Evolutionary conservation across 2,329 filamentous ascomycete genomes (phyloP).

Genomic region (Cladosporium colombiae): DNA sequence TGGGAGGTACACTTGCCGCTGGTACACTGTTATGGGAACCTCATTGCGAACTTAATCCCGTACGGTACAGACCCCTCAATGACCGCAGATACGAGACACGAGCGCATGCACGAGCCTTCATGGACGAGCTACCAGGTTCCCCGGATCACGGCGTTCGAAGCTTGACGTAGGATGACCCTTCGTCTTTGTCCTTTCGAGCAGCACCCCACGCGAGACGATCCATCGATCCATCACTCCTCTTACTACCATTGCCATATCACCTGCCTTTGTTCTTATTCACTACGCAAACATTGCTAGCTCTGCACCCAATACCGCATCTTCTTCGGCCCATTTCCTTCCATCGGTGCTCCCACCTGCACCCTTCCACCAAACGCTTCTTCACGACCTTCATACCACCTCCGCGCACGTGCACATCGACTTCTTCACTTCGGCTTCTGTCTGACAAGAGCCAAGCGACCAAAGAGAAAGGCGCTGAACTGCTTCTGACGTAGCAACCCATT

Average conservation of each 20-base stretch:
- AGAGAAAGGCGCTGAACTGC: not conserved
- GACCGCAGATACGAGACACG: not conserved
- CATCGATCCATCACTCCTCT: not conserved
- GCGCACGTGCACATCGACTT: not conserved
- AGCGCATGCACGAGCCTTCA: not conserved
- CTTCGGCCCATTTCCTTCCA: not conserved
- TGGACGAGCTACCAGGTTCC: not conserved
- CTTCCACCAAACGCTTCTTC: not conserved
- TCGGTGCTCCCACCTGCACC: not conserved
- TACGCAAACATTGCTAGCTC: not conserved
- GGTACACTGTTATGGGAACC: not conserved
- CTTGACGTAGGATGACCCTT: not conserved
- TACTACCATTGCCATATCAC: not conserved
- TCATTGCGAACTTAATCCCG: not conserved
- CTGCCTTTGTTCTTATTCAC: not conserved
- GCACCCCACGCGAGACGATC: slow-evolving; percentile 1
- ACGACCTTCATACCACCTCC: not conserved
- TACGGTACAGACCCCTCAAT: not conserved
- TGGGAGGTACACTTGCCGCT: not conserved
- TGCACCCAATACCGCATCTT: not conserved
- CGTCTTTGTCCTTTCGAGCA: not conserved
- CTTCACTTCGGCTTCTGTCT: not conserved
- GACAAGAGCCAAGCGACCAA: not conserved
- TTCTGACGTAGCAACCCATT: not conserved
- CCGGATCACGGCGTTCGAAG: too few relatives aligned